phyloP scores from a whole-genome alignment of 805 yeast genomes.

The Saturnispora zaruensis region DNA sequence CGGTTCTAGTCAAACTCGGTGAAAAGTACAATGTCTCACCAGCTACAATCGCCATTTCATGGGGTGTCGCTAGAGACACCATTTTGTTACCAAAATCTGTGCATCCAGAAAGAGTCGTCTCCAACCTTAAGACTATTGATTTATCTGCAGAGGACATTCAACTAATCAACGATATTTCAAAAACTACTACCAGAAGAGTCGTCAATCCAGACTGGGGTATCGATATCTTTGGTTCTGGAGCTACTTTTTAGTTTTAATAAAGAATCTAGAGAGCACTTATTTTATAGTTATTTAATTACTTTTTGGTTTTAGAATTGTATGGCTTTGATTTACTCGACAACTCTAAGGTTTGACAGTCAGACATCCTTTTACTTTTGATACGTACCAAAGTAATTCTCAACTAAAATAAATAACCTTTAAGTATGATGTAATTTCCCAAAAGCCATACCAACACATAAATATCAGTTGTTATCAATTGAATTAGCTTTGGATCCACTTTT shows the following conservation, averaged over 20 bases:
- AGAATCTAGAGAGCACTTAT: neutral
- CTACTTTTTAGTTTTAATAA: neutral
- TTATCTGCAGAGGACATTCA: slow-evolving; percentile 32
- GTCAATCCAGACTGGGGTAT: slow-evolving; percentile 15
- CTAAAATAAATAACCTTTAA: too few relatives aligned
- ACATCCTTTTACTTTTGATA: too few relatives aligned
- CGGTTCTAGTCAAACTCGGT: slow-evolving; percentile 36
- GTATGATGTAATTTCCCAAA: too few relatives aligned
- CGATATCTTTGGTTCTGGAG: slow-evolving; percentile 8
- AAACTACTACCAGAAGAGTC: slow-evolving; percentile 9
- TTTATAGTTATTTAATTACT: neutral
- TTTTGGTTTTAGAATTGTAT: too few relatives aligned
- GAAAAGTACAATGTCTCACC: slow-evolving; percentile 36
- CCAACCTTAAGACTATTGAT: slow-evolving; percentile 30
- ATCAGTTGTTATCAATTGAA: too few relatives aligned
- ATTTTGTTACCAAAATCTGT: slow-evolving; percentile 33
- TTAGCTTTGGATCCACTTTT: too few relatives aligned
- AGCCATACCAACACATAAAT: too few relatives aligned
- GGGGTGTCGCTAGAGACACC: slow-evolving; percentile 50
- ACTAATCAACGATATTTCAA: slow-evolving; percentile 16
- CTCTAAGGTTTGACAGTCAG: too few relatives aligned
- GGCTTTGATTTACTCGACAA: too few relatives aligned
- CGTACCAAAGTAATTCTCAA: too few relatives aligned
- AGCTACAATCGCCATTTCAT: slow-evolving; percentile 46
- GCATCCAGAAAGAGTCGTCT: slow-evolving; percentile 25